Base-by-base conservation (phyloP, 257 asterid species). In the Dorcoceras hygrometricum region DNA sequence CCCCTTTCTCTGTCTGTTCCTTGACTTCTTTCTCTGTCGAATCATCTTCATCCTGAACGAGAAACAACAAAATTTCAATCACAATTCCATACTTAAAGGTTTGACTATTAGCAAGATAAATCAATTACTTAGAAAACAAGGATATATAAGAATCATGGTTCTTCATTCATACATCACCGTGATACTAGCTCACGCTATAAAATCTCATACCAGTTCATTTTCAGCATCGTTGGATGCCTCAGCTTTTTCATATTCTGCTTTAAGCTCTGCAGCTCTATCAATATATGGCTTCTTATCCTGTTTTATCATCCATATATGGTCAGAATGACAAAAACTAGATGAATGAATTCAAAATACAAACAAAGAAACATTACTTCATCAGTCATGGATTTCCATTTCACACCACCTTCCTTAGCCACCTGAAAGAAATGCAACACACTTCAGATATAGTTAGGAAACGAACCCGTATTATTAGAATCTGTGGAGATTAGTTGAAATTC, bases 351-450 rank as follows among this genome's bases (percentile, higher is more conserved):
- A 11, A 39, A 39, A 10, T 3, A 39, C n/a, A 39, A 6, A 55
- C 23, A 46, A 5, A 22, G n/a, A 10, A 3, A 57, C 57, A 3
- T 7, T n/a, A 70, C 86, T 69, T 89, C 98, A 62, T 84, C 91
- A 36, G 85, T 76, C 87, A 89, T 14, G 18, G 90, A 80, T 50
- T 84, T 88, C 96, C 96, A 90, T 70, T 82, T 83, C 83, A 70
- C 87, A 69, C 96, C 97, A 66, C 96, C 96, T 76, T 84, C 95
- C 59, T 90, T 93, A 0, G 96, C 96, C 74, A 81, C 95, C 95
- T 91, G 70, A 24, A 46, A 65, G 10, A 50, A n/a, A 26, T 14
- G 23, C 4, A 29, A 59, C 22, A 53, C 23, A 18, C 56, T 62
- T 59, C 24, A 31, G 19, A 24, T 16, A 2, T 2, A 64, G 27